Percentiles rank a stretch among this genome's conserved stretches.
Evolutionary conservation across 1,139 yeast species (phyloP).

Genomic region (Suhomyces chickasaworum): DNA sequence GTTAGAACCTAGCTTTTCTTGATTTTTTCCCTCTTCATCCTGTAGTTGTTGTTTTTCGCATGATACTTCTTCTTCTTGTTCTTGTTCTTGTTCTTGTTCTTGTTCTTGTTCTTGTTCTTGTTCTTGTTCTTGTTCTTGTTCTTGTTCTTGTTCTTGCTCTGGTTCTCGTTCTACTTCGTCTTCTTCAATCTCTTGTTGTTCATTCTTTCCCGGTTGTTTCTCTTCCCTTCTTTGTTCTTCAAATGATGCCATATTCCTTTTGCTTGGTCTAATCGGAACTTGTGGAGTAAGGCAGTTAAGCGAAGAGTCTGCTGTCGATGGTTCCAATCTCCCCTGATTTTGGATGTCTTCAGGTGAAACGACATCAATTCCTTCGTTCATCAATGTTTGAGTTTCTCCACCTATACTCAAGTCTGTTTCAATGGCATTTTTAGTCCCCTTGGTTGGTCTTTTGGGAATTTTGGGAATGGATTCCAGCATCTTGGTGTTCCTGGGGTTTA

Average conservation of each 20-base stretch:
- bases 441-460: slow-evolving; percentile 3
- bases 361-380: neutral
- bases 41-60: too few species aligned
- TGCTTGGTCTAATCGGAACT: neutral
- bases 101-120: too few species aligned
- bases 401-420: neutral
- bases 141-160: neutral
- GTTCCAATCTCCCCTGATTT: neutral
- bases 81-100: too few species aligned
- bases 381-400: neutral
- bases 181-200: neutral
- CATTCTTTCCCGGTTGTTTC: neutral
- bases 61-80: too few species aligned
- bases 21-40: too few species aligned
- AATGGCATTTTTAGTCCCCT: neutral
- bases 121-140: neutral
- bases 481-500: neutral
- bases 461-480: slow-evolving; percentile 1
- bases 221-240: neutral
- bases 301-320: neutral
- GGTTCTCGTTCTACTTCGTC: neutral
- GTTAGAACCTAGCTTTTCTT: too few species aligned
- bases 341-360: neutral
- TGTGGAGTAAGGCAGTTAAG: neutral
- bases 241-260: neutral